Evolutionary conservation across 2,329 filamentous ascomycete genomes (phyloP), one percentile per base, ranked within the genome.

Genomic region (Aspergillus sp.): DNA sequence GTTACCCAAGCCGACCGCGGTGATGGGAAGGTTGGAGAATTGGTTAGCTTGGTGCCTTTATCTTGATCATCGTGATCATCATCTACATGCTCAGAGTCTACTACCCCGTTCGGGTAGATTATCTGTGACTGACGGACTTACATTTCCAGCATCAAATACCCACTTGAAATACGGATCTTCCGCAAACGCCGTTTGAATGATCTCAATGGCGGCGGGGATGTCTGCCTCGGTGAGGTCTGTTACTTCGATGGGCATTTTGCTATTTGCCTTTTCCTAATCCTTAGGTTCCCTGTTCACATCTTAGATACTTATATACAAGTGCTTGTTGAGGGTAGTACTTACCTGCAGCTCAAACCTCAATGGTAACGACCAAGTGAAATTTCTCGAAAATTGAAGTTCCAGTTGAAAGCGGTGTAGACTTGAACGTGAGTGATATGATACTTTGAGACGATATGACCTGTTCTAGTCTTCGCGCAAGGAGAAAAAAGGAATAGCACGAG

Each of bases 91-190:
- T 42, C 32, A 23, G 7, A 11, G 32, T 36, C 32, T 13, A 13
- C 5, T 13, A 36, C 32, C 32, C 1, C 32, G 19, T 30, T 11
- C 8, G 10, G 10, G 10, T 19, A 13, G 27, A n/a, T 1, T 36
- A 15, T 53, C 36, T 38, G 27, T 13, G 27, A 32, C 10, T 36
- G 32, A 36, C 10, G 7, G 54, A 73, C 77, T 64, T 73, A 84
- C 85, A 69, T 84, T 84, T 38, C 77, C 72, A 21, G 80, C 77
- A 70, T 88, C 84, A 61, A 86, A 90, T 2, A 88, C 83, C 88
- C 88, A 90, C 21, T 80, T 75, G 65, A 86, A 87, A 70, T 90
- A 90, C 0, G 88, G 88, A 66, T 90, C 88, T 4, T 86, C 80
- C 1, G 81, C 83, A 68, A 90, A 90, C 0, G 87, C 87, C 64